Percentiles rank a stretch among this genome's conserved stretches.
Evolutionary conservation across 768 basidiomycete genomes (phyloP).

Genomic region (Boletus sensibilis): DNA sequence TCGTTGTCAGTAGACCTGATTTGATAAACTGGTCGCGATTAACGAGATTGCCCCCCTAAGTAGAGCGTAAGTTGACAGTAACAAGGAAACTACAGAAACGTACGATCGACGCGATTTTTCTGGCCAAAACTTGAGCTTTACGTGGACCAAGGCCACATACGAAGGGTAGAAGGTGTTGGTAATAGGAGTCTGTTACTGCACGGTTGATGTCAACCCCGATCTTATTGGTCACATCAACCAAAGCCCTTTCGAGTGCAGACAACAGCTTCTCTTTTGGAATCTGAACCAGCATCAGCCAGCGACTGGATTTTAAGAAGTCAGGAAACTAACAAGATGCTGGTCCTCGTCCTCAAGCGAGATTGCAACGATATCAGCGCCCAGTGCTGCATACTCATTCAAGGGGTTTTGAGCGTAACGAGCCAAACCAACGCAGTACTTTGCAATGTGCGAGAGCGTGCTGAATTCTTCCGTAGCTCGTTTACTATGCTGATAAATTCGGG

Average conservation of each 20-base stretch:
- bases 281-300: slow-evolving; percentile 40
- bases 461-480: slow-evolving; percentile 84
- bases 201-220: slow-evolving; percentile 97
- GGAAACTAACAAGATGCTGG: slow-evolving; percentile 71
- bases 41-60: slow-evolving; percentile 79
- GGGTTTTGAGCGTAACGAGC: slow-evolving; percentile 94
- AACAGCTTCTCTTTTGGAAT: slow-evolving; percentile 84
- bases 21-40: slow-evolving; percentile 91
- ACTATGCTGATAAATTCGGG: slow-evolving; percentile 91
- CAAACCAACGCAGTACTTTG: slow-evolving; percentile 91
- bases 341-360: slow-evolving; percentile 82
- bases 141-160: slow-evolving; percentile 93
- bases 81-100: slow-evolving; percentile 25
- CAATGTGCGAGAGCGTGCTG: slow-evolving; percentile 68
- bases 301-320: not conserved
- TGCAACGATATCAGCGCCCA: slow-evolving; percentile 81
- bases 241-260: slow-evolving; percentile 73
- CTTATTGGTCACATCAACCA: slow-evolving; percentile 89
- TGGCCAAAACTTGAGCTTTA: slow-evolving; percentile 82
- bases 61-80: not conserved
- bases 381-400: slow-evolving; percentile 88
- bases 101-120: slow-evolving; percentile 77
- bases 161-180: slow-evolving; percentile 84
- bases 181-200: slow-evolving; percentile 84
- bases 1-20: slow-evolving; percentile 73